Conservation (phyloP, 1,284 basidiomycete species). For the Pulchroboletus neoregius region DNA sequence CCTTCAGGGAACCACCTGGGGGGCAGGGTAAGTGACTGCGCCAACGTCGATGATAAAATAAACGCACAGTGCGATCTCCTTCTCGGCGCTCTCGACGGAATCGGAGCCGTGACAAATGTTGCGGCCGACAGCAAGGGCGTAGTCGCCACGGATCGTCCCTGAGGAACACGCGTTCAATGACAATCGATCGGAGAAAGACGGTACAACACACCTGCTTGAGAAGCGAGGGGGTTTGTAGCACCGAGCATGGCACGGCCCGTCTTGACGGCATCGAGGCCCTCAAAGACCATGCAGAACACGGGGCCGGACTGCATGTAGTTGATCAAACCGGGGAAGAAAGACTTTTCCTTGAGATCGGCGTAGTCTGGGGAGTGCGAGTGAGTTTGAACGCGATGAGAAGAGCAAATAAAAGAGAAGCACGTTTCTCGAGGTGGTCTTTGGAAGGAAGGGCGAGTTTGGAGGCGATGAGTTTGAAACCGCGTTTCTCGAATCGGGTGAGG, state of each 20-base stretch:
- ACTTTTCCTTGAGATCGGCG: constrained; percentile 84
- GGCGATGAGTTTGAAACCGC: constrained; percentile 91
- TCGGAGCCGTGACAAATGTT: constrained; percentile 97
- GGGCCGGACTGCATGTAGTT: constrained; percentile 95
- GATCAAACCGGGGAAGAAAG: constrained; percentile 92
- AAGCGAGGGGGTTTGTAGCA: constrained; percentile 94
- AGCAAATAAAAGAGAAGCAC: constrained; percentile 35
- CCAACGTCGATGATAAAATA: not conserved
- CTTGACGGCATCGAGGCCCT: constrained; percentile 96
- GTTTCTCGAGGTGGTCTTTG: constrained; percentile 81
- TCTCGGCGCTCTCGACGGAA: constrained; percentile 85
- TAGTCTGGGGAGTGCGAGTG: constrained; percentile 61
- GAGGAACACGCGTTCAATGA: constrained; percentile 2
- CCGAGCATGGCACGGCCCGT: constrained; percentile 95
- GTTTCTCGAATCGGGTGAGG: constrained; percentile 90
- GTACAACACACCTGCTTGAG: constrained; percentile 63
- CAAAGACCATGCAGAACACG: constrained; percentile 96
- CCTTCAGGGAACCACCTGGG: constrained; percentile 84
- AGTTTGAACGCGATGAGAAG: constrained; percentile 12
- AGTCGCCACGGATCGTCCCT: constrained; percentile 93
- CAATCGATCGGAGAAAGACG: constrained; percentile 6
- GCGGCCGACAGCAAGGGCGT: constrained; percentile 86
- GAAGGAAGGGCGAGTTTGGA: constrained; percentile 81
- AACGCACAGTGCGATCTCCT: constrained; percentile 85
- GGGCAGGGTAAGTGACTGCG: constrained; percentile 15